These are phyloP conservation scores for Pyronema domesticum DNA, from an alignment of 495 filamentous ascomycete species.

Conservation along the genomic window DNA sequence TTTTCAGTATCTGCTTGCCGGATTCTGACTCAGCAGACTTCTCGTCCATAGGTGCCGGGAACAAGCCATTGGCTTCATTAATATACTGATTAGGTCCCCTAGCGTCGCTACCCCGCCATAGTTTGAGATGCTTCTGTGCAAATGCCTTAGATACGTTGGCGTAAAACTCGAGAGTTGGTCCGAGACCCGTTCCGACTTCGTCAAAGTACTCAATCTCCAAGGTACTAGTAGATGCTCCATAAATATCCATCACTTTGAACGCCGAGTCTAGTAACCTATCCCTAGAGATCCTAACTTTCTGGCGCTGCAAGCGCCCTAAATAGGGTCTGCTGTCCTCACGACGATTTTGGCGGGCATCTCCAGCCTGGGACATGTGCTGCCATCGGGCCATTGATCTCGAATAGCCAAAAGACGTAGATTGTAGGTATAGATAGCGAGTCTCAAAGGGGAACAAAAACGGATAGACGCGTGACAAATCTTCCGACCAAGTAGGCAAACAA, in stretches of 20 bases:
- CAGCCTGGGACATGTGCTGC: slow-evolving; percentile 75
- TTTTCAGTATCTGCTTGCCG: slow-evolving; percentile 62
- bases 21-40: slow-evolving; percentile 54
- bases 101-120: slow-evolving; percentile 90
- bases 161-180: slow-evolving; percentile 95
- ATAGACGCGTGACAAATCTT: slow-evolving; percentile 88
- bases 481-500: slow-evolving; percentile 90
- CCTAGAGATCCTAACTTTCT: slow-evolving; percentile 92
- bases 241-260: slow-evolving; percentile 98
- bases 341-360: slow-evolving; percentile 61
- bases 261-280: slow-evolving; percentile 88
- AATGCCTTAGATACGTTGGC: slow-evolving; percentile 96
- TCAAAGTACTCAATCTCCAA: slow-evolving; percentile 98
- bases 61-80: slow-evolving; percentile 68
- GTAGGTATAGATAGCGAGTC: slow-evolving; percentile 89
- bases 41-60: slow-evolving; percentile 81
- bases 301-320: slow-evolving; percentile 82
- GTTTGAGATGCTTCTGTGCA: slow-evolving; percentile 84
- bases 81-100: slow-evolving; percentile 61
- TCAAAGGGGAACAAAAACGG: slow-evolving; percentile 99
- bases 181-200: slow-evolving; percentile 91
- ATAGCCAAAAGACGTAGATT: slow-evolving; percentile 97
- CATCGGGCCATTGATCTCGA: slow-evolving; percentile 92
- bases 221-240: slow-evolving; percentile 85
- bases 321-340: slow-evolving; percentile 71